Percentiles rank a stretch among this genome's conserved stretches.
Evolutionary conservation across 2,329 filamentous ascomycete genomes (phyloP).

Genomic region (Penicillium sp.): DNA sequence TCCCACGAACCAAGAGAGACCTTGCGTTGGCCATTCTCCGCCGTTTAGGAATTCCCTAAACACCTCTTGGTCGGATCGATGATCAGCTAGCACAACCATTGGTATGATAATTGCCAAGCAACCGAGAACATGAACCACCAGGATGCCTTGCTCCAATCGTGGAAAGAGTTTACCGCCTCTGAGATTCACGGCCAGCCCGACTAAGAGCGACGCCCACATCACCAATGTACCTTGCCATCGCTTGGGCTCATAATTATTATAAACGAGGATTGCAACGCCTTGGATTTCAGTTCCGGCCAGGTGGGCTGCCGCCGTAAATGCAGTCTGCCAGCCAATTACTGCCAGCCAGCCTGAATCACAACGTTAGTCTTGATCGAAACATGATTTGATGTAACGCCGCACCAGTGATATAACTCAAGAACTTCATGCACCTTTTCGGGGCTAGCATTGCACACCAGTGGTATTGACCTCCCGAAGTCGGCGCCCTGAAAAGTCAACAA

Average conservation of each 20-base stretch:
- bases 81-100: background rate
- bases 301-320: background rate
- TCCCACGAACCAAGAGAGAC: conserved; percentile 29
- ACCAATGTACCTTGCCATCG: background rate
- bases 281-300: conserved; percentile 4
- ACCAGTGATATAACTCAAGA: conserved; percentile 6
- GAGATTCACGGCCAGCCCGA: background rate
- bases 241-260: background rate
- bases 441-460: conserved; percentile 9
- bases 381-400: background rate
- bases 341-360: background rate
- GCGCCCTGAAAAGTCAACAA: background rate
- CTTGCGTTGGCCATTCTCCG: conserved; percentile 24
- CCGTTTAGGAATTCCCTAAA: conserved; percentile 25
- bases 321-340: conserved; percentile 3
- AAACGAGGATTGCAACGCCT: conserved; percentile 2
- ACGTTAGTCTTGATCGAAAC: background rate
- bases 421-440: background rate
- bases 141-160: background rate
- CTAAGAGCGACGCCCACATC: background rate
- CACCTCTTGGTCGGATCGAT: conserved; percentile 12
- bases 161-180: background rate
- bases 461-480: conserved; percentile 3
- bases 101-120: conserved; percentile 1
- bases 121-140: background rate